Base-by-base conservation (phyloP, 2,329 filamentous ascomycete genomes). In the Neoarthrinium moseri region DNA sequence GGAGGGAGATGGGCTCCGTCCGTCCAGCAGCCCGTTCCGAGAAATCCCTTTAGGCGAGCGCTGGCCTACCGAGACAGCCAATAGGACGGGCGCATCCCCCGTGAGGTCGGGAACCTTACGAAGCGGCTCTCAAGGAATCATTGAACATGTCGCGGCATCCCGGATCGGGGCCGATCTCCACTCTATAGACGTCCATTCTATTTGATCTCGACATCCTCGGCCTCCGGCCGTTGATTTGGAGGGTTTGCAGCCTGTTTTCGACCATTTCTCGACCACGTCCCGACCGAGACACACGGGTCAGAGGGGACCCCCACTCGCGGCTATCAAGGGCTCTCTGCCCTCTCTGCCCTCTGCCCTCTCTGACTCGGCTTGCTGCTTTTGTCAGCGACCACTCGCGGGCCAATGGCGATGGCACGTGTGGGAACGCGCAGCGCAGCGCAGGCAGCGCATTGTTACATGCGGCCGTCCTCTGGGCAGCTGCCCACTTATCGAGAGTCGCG, bases 81-180 rank as follows among this genome's bases (percentile, higher is more conserved):
- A 45, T 45, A 29, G 23, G 35, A 32, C 11, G 13, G 2, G 33
- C 33, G 7, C 10, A 45, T 22, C 8, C 24, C 43, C 43, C 43
- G 43, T 38, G 33, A 11, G n/a, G 33, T 45, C 43, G 43, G 43
- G 39, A 30, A 45, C 15, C 24, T 26, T 36, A 36, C 41, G 20
- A 15, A 27, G 32, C 41, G 41, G 41, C 32, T 36, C 41, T 27
- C n/a, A 36, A 12, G n/a, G 15, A 10, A 8, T n/a, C 17, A 18
- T 37, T 15, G 33, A 26, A 45, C 43, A 24, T 20, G 13, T 36
- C 32, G 21, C 41, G 20, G 41, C 15, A 17, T 24, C 22, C 43
- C 34, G 43, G 21, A n/a, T 17, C 43, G 43, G 43, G 17, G 43
- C 33, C 43, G 33, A 24, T 45, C 43, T 39, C 43, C 43, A 45